Evolutionary conservation across 345 rosid genomes (phyloP).

Genomic region (Mallotus nudiflorus): DNA sequence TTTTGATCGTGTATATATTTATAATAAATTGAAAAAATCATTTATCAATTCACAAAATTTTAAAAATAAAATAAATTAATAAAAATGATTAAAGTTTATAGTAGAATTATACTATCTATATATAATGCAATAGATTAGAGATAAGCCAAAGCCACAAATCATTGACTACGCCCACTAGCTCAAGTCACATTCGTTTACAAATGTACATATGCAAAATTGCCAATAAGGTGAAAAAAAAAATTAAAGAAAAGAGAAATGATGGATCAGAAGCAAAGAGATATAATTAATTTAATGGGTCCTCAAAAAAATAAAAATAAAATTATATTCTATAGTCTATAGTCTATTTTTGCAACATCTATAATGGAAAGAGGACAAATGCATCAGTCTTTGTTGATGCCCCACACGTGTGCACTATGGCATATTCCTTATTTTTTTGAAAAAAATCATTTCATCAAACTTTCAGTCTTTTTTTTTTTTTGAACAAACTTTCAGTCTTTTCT

Average conservation of each 20-base stretch:
- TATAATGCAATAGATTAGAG: neutral
- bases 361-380: conserved; percentile 3
- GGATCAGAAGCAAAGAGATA: neutral
- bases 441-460: neutral
- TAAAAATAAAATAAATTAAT: too few species aligned
- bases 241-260: neutral
- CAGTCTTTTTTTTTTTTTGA: neutral
- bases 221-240: neutral
- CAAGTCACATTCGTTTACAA: neutral
- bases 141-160: neutral
- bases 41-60: too few species aligned
- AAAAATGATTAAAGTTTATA: too few species aligned
- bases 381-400: conserved; percentile 7
- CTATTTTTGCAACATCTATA: neutral
- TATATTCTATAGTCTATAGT: neutral
- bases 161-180: neutral
- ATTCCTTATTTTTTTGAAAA: neutral
- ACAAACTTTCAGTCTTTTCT: neutral
- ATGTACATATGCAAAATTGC: neutral
- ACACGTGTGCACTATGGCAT: conserved; percentile 5
- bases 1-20: too few species aligned
- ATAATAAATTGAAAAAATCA: too few species aligned
- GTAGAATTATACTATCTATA: too few species aligned
- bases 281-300: neutral
- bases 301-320: neutral